Evolutionary conservation across 371 early-diverging fungal genomes (phyloP).

Genomic region (Mucor lusitanicus): DNA sequence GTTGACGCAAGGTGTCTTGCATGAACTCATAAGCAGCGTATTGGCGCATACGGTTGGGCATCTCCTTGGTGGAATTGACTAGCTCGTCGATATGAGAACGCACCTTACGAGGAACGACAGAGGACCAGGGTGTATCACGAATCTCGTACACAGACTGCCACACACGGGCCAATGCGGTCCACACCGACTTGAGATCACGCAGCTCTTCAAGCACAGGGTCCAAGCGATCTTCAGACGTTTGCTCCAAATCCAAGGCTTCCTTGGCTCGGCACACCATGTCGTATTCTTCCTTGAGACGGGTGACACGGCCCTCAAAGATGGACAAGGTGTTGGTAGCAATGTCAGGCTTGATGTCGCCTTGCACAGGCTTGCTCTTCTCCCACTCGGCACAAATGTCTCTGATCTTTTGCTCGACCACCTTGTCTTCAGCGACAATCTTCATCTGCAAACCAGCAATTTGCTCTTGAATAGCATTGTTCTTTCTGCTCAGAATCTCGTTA

Average conservation of each 20-base stretch:
- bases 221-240: constrained; percentile 69
- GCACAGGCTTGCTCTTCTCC: constrained; percentile 93
- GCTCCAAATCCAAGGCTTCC: constrained; percentile 88
- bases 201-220: constrained; percentile 93
- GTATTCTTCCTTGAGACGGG: constrained; percentile 83
- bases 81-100: constrained; percentile 87
- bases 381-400: constrained; percentile 87
- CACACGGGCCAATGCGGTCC: constrained; percentile 82
- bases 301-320: constrained; percentile 87
- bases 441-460: constrained; percentile 90
- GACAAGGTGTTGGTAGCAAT: constrained; percentile 82
- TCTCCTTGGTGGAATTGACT: constrained; percentile 79
- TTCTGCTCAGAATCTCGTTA: constrained; percentile 89
- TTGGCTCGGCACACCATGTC: constrained; percentile 92
- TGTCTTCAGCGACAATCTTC: constrained; percentile 92
- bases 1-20: constrained; percentile 79
- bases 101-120: constrained; percentile 88
- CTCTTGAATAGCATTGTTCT: constrained; percentile 91
- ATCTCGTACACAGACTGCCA: constrained; percentile 88
- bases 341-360: constrained; percentile 91
- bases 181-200: constrained; percentile 91
- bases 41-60: constrained; percentile 94
- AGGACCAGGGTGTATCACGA: constrained; percentile 87
- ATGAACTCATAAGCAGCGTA: constrained; percentile 97
- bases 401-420: constrained; percentile 83